Percentiles rank a stretch among this genome's conserved stretches.
These are phyloP conservation scores for Ophiostoma australiae DNA, from an alignment of 2,329 filamentous ascomycete species.

Conservation along the genomic window DNA sequence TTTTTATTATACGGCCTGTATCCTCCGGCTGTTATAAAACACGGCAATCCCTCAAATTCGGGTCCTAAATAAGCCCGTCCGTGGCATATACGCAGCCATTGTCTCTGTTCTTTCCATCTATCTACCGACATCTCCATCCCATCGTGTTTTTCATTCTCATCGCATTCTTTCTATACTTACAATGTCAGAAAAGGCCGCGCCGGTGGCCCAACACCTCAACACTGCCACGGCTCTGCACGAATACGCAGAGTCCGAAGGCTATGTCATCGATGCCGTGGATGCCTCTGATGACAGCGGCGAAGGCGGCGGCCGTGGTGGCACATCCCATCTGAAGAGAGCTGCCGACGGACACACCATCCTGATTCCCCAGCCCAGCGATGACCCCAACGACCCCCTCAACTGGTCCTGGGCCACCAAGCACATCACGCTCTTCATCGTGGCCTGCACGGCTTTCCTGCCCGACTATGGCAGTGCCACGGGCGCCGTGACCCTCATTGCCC, in stretches of 20 bases:
- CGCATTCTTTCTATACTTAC: background rate
- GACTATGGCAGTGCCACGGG: conserved; percentile 47
- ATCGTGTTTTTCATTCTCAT: background rate
- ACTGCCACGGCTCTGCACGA: conserved; percentile 32
- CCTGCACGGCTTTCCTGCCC: conserved; percentile 43
- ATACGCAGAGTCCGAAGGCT: conserved; percentile 36
- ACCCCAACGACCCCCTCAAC: conserved; percentile 50
- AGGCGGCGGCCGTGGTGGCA: conserved; percentile 29
- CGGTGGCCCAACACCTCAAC: background rate
- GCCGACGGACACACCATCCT: conserved; percentile 33
- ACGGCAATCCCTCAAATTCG: background rate
- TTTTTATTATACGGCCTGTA: background rate
- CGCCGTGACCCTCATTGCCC: conserved; percentile 41
- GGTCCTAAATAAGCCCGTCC: too few relatives aligned
- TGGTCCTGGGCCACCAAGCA: conserved; percentile 49
- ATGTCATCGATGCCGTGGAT: conserved; percentile 38
- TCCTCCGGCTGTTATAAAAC: background rate
- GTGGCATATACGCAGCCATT: background rate
- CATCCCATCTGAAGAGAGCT: conserved; percentile 35
- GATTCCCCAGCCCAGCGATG: conserved; percentile 50
- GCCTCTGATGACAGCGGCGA: conserved; percentile 25
- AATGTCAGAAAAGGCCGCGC: conserved; percentile 16
- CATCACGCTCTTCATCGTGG: conserved; percentile 45
- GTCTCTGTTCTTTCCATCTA: background rate
- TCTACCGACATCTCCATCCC: background rate